These are phyloP conservation scores for Syzygium oleosum DNA, from an alignment of 345 rosid species.

Conservation along the genomic window DNA sequence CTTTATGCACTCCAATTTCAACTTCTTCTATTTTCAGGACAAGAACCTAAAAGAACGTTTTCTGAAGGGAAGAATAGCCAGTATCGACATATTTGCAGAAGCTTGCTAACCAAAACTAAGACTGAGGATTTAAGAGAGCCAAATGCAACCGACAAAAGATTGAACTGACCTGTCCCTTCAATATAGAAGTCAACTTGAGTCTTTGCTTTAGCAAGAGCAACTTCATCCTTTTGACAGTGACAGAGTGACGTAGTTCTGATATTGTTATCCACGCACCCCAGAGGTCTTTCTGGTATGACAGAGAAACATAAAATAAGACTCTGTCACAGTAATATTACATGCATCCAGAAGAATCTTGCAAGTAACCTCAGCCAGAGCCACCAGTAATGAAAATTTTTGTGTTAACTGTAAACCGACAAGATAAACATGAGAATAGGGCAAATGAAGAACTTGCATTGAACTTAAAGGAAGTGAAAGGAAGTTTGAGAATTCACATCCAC, in stretches of 20 bases:
- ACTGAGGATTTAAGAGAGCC: background rate
- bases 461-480: background rate
- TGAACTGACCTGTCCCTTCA: conserved; percentile 73
- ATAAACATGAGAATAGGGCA: background rate
- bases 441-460: background rate
- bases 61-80: background rate
- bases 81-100: background rate
- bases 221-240: conserved; percentile 70
- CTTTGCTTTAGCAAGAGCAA: conserved; percentile 66
- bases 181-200: conserved; percentile 70
- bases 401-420: background rate
- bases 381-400: background rate
- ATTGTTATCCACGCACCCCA: conserved; percentile 85
- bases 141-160: conserved; percentile 5
- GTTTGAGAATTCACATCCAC: background rate
- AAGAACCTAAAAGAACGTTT: background rate
- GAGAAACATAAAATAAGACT: background rate
- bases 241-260: conserved; percentile 69
- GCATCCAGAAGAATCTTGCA: background rate
- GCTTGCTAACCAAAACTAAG: background rate
- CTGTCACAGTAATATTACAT: background rate
- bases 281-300: conserved; percentile 44
- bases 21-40: background rate
- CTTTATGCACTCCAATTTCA: background rate
- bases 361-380: background rate